Conservation (phyloP, 129 eudicot genomes). For the Pittosporum tobira region DNA sequence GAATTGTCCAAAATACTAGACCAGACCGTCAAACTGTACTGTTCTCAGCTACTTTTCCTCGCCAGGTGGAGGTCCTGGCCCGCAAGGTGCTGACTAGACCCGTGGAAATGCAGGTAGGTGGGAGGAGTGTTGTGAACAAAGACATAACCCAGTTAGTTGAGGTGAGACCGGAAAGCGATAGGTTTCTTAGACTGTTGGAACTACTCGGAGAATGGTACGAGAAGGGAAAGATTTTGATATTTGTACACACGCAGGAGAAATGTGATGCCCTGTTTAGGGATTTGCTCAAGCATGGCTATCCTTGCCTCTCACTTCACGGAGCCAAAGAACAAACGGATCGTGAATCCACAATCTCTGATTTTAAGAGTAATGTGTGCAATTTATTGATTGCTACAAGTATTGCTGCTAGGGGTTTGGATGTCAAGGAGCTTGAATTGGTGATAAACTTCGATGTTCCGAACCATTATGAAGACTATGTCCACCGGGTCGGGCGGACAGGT, state of each 20-base stretch:
- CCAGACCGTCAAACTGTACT: conserved; percentile 34
- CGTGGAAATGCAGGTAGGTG: conserved; percentile 34
- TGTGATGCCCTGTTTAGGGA: conserved; percentile 26
- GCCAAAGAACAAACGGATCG: conserved; percentile 32
- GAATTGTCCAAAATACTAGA: conserved; percentile 19
- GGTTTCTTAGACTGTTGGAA: conserved; percentile 27
- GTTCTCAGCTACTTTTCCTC: conserved; percentile 35
- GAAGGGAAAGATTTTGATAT: conserved; percentile 28
- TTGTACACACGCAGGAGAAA: conserved; percentile 29
- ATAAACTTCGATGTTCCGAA: conserved; percentile 30
- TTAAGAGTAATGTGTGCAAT: conserved; percentile 28
- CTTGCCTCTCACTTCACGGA: conserved; percentile 32
- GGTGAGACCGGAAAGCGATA: conserved; percentile 25
- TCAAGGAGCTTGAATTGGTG: conserved; percentile 31
- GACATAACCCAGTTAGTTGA: conserved; percentile 31
- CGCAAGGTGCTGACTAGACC: conserved; percentile 28
- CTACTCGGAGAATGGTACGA: conserved; percentile 36
- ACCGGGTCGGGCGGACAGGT: conserved; percentile 33
- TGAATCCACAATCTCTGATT: conserved; percentile 29
- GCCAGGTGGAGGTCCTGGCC: conserved; percentile 28
- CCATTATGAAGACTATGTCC: conserved; percentile 35
- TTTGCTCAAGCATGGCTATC: conserved; percentile 28
- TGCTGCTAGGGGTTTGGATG: conserved; percentile 33
- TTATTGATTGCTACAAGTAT: conserved; percentile 29
- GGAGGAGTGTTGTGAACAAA: conserved; percentile 32